Base-by-base conservation (phyloP, 139 green algal species). In the Nannochloris sp. region DNA sequence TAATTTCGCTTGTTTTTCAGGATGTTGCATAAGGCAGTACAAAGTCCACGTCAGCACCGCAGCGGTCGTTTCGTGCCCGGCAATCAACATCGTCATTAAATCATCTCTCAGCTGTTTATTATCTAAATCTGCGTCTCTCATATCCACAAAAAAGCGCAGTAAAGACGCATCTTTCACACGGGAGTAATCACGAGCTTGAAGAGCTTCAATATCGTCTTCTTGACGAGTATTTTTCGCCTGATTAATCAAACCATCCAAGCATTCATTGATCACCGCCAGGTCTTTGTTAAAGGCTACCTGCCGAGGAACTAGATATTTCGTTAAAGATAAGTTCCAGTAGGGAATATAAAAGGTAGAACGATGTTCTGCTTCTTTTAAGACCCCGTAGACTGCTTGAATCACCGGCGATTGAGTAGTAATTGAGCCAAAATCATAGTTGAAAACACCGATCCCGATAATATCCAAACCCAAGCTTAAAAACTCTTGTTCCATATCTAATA, bases 341-440 rank as follows among this genome's bases (percentile, higher is more conserved):
- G 95, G 94, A 48, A 99, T 88, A 82, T 98, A 99, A 73, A 97
- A 98, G 6, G 94, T 99, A 60, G 85, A 92, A 7, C 95, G 80
- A 80, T 99, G 94, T 88, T 98, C 94, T 3, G 91, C 91, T 81
- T 98, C 93, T 48, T 96, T 95, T 29, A 99, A 75, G 44, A 96
- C 89, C 29, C 88, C 89, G 63, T 99, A 99, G 61, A 99, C 94
- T 6, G 92, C 90, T 83, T 95, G 77, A 38, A 99, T 97, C 37
- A 99, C 86, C 7, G 93, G 93, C 1, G 85, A 96, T 78, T 99
- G 89, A 0, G 44, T 71, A 9, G 73, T 97, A 74, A 97, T 91
- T 56, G 82, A 92, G 0, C 85, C 88, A 78, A 99, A 99, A 66
- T 98, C 87, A 71, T 95, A 98, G 82, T 99, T 99, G 82, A 99